phyloP scores from a whole-genome alignment of 805 yeast genomes.

The Kazachstania kunashirensis region DNA sequence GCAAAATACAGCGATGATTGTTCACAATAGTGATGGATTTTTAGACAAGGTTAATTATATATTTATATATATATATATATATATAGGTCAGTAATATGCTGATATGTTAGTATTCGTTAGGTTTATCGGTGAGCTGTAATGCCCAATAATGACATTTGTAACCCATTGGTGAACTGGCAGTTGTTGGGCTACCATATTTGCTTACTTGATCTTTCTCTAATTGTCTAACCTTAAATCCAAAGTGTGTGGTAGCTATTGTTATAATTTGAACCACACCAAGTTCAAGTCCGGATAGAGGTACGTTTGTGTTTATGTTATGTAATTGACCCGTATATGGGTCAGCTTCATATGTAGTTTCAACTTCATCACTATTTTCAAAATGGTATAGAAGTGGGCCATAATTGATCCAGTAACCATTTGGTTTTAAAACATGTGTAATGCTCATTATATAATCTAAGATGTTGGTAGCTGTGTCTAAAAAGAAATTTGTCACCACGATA shows the following conservation, averaged over 20 bases:
- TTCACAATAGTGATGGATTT: too few species aligned
- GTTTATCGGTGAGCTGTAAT: constrained; percentile 23
- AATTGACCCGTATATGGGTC: constrained; percentile 14
- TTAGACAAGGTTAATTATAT: too few species aligned
- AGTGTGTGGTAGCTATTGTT: constrained; percentile 30
- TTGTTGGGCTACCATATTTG: constrained; percentile 40
- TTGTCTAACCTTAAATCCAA: constrained; percentile 42
- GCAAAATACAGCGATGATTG: too few species aligned
- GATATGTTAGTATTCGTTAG: too few species aligned
- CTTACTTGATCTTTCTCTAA: constrained; percentile 36
- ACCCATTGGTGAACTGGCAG: constrained; percentile 38
- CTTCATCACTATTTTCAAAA: constrained; percentile 41
- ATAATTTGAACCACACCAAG: constrained; percentile 44
- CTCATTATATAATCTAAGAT: constrained; percentile 43
- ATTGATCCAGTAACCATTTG: constrained; percentile 46
- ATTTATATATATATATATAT: too few species aligned
- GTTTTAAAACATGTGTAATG: constrained; percentile 35
- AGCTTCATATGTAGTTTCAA: constrained; percentile 18
- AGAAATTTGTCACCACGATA: constrained; percentile 43
- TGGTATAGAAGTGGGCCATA: constrained; percentile 62
- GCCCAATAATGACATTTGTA: constrained; percentile 63
- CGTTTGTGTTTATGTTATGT: constrained; percentile 14
- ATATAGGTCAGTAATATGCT: too few species aligned
- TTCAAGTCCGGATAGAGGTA: constrained; percentile 39
- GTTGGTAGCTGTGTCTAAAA: constrained; percentile 48